Evolutionary conservation across 139 green algal species (phyloP).

Genomic region (Coelastrella sp.): DNA sequence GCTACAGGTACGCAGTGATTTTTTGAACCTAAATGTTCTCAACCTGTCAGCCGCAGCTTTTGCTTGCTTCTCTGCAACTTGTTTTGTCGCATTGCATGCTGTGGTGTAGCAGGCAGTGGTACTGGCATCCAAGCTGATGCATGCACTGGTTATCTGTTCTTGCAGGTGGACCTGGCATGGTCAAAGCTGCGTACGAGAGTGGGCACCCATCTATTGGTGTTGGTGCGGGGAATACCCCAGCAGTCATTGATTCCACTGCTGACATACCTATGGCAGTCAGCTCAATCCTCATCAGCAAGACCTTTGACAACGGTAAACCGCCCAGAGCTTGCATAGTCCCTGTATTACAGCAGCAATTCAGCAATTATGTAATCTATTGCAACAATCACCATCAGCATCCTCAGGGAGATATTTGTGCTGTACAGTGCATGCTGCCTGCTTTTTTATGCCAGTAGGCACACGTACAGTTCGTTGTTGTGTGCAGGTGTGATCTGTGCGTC

Average conservation of each 20-base stretch:
- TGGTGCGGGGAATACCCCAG: conserved; percentile 77
- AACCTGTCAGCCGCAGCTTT: not conserved
- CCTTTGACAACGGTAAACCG: conserved; percentile 45
- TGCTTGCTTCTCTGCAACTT: too few species aligned
- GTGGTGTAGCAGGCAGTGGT: too few species aligned
- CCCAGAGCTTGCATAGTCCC: too few species aligned
- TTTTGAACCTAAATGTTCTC: too few species aligned
- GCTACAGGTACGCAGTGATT: conserved; percentile 64
- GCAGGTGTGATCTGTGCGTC: conserved; percentile 75
- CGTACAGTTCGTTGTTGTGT: too few species aligned
- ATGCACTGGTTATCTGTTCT: not conserved
- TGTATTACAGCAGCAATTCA: too few species aligned
- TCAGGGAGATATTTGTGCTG: too few species aligned
- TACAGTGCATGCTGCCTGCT: conserved; percentile 1
- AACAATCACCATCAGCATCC: too few species aligned
- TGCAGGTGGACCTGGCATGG: conserved; percentile 70
- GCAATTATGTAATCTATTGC: too few species aligned
- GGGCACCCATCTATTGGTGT: conserved; percentile 79
- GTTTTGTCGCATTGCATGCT: too few species aligned
- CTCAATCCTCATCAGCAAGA: conserved; percentile 50
- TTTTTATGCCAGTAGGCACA: too few species aligned
- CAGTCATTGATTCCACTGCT: conserved; percentile 77
- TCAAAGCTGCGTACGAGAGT: conserved; percentile 74
- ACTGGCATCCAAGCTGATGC: too few species aligned
- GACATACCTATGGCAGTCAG: conserved; percentile 62